Evolutionary conservation across 2,329 filamentous ascomycete genomes (phyloP).

Genomic region (Leptographium wingfieldii): DNA sequence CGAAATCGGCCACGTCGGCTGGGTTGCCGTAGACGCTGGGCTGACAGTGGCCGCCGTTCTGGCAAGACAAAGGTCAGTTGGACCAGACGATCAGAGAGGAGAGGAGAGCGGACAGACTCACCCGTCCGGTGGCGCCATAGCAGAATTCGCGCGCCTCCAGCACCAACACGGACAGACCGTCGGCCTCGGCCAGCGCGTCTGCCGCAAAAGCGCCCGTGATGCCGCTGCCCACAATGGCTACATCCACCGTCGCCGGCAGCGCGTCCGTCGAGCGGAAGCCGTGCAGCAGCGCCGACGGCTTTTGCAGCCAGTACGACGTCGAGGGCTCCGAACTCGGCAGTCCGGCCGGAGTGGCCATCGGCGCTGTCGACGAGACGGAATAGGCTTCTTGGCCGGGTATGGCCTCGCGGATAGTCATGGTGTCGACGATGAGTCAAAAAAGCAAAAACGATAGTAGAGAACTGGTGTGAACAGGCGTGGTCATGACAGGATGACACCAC

Average conservation of each 20-base stretch:
- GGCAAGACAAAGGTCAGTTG: not conserved
- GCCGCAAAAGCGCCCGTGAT: conserved; percentile 66
- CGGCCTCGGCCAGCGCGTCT: conserved; percentile 38
- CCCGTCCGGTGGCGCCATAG: conserved; percentile 72
- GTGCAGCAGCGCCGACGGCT: conserved; percentile 50
- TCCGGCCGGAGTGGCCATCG: conserved; percentile 21
- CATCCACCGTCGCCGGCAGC: conserved; percentile 50
- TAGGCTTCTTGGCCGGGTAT: conserved; percentile 15
- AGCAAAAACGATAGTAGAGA: not conserved
- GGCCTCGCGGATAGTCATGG: conserved; percentile 13
- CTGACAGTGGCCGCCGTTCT: conserved; percentile 66
- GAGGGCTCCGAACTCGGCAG: conserved; percentile 51
- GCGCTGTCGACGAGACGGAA: not conserved
- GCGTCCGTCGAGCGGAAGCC: conserved; percentile 55
- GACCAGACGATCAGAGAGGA: too few relatives aligned
- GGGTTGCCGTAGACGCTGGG: conserved; percentile 50
- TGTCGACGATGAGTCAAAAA: not conserved
- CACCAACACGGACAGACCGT: conserved; percentile 46
- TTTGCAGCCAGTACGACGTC: conserved; percentile 60
- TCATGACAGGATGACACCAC: not conserved
- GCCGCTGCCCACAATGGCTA: conserved; percentile 62
- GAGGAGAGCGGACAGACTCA: conserved; percentile 26
- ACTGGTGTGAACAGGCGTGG: not conserved
- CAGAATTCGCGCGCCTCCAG: conserved; percentile 70
- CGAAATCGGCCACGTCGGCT: conserved; percentile 56